Evolutionary conservation across 2,329 filamentous ascomycete species (phyloP).

Genomic region (Verticillium longisporum): DNA sequence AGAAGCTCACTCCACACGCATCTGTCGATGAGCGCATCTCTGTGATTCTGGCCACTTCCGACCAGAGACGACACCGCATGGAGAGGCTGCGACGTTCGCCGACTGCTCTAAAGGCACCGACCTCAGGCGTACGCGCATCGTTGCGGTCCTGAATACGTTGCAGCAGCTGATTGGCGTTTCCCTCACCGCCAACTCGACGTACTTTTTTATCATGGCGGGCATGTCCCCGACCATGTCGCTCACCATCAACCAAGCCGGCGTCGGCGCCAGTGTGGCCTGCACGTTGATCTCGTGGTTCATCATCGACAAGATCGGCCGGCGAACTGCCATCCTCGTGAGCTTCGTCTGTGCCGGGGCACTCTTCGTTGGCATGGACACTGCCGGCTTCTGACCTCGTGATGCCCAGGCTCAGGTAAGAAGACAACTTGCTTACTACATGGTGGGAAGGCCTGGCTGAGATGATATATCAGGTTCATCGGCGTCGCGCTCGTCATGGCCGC

Average conservation of each 20-base stretch:
- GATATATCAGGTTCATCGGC: background rate
- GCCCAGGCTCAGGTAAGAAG: background rate
- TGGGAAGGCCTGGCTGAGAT: background rate
- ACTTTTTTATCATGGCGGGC: background rate
- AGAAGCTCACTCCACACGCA: background rate
- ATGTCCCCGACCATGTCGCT: background rate
- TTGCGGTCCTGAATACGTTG: background rate
- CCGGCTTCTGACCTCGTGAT: background rate
- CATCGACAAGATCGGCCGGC: background rate
- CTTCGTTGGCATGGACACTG: background rate
- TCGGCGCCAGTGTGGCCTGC: background rate
- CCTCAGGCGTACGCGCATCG: background rate
- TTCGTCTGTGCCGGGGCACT: background rate
- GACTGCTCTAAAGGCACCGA: slow-evolving; percentile 3
- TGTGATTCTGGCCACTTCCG: background rate
- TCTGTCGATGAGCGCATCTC: background rate
- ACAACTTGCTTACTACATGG: too few relatives aligned
- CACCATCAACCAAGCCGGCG: background rate
- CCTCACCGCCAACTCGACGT: background rate
- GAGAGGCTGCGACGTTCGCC: background rate
- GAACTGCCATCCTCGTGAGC: background rate
- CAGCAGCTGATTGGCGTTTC: background rate
- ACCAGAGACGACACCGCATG: background rate
- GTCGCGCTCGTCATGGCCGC: background rate
- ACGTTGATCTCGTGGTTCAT: background rate